Evolutionary conservation across 1,139 yeast genomes (phyloP).

Genomic region (Debaryomycetaceae sp.): DNA sequence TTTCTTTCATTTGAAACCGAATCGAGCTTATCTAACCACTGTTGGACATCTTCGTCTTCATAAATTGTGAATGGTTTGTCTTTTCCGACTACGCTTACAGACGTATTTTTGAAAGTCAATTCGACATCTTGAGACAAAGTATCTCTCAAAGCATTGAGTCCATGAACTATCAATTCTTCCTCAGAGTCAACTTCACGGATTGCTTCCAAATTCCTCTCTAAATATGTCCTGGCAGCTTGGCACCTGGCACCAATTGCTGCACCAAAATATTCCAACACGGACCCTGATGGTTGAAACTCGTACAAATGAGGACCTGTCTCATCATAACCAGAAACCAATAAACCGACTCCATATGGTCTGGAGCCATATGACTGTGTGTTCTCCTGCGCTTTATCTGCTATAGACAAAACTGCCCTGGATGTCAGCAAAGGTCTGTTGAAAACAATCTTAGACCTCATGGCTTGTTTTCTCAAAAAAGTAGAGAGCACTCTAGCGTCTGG

Average conservation of each 20-base stretch:
- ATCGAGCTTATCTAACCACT: slow-evolving; percentile 70
- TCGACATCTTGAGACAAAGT: slow-evolving; percentile 94
- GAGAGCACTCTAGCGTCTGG: slow-evolving; percentile 96
- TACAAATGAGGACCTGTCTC: slow-evolving; percentile 91
- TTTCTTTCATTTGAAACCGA: slow-evolving; percentile 53
- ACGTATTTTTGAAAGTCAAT: slow-evolving; percentile 76
- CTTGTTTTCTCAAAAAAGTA: slow-evolving; percentile 85
- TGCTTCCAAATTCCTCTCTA: slow-evolving; percentile 77
- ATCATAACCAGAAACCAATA: slow-evolving; percentile 87
- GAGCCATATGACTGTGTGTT: slow-evolving; percentile 96
- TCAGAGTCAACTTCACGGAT: slow-evolving; percentile 57
- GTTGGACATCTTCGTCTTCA: slow-evolving; percentile 84
- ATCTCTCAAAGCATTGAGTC: slow-evolving; percentile 88
- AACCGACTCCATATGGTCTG: slow-evolving; percentile 97
- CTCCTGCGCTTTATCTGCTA: slow-evolving; percentile 95
- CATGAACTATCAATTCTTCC: slow-evolving; percentile 80
- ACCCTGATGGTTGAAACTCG: slow-evolving; percentile 96
- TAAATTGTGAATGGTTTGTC: slow-evolving; percentile 70
- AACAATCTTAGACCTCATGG: slow-evolving; percentile 82
- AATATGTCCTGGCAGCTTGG: slow-evolving; percentile 94
- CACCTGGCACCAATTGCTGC: slow-evolving; percentile 96
- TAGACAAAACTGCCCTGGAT: slow-evolving; percentile 75
- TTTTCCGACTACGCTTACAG: slow-evolving; percentile 86
- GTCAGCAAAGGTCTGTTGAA: slow-evolving; percentile 87
- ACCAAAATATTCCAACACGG: slow-evolving; percentile 85